Evolutionary conservation across 2,329 filamentous ascomycete species (phyloP), one percentile per base, ranked within the genome.

Genomic region (Cordyceps militaris): DNA sequence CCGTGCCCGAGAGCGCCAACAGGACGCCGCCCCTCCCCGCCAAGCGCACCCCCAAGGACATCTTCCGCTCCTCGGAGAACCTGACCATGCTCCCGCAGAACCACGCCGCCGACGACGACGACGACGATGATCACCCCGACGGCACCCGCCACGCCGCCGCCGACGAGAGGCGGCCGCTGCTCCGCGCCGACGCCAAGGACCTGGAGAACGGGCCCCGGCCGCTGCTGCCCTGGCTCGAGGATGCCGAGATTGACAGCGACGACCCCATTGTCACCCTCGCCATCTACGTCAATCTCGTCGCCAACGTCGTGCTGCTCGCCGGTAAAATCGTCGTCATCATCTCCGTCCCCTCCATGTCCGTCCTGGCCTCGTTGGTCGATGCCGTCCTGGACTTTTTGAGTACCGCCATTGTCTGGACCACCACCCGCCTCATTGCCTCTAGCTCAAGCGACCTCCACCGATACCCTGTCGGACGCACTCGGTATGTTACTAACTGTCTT

Each of bases 211-310:
- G 67, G 13, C 57, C 61, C 8, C 71, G 72, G 0, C 73, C 76
- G 26, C 76, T 76, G 56, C 82, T 91, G 43, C 87, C 87, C 8
- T 86, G 84, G 70, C 81, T 88, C 57, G 86, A 88, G 59, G 88
- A 91, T 62, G 87, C 86, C 58, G 80, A 82, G 23, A 64, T 91
- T 2, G 87, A 91, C 66, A 89, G 86, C 61, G 79, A 85, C 49
- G 86, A 87, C 59, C 84, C 81, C 16, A 83, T 96, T 50, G 91
- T 97, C 50, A 87, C 85, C n/a, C 67, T 94, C 21, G 92, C 93
- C 43, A 94, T 97, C 66, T 93, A 91, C 70, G 74, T 95, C 70
- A 96, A 95, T 68, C 81, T 95, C 50, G 73, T 81, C 23, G 91
- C 91, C 59, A 96, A 96, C 68, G 77, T 84, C 2, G 74, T 89